Evolutionary conservation across 345 rosid genomes (phyloP), one percentile per base, ranked within the genome.

Genomic region (Isatis tinctoria): DNA sequence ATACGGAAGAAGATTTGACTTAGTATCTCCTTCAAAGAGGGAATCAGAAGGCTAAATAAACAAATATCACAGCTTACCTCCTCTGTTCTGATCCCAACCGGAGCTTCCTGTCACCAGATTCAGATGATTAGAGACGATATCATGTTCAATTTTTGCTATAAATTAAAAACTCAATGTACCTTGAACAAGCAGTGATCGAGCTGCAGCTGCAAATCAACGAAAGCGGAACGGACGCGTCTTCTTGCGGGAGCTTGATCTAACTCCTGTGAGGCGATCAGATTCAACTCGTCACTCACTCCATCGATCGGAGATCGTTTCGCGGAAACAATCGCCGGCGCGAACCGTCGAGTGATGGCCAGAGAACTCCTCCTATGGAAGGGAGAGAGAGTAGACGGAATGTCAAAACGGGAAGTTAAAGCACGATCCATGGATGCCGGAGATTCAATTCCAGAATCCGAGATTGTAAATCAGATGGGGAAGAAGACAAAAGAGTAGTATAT

Each of bases 161-260:
- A 48, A 57, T 3, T 3, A 40, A 0, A 52, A 24, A 44, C 1
- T 14, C 11, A 52, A 6, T 75, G 16, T 13, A 88, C 97, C 96
- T 88, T 89, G 77, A 91, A 90, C 69, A 94, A 76, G 62, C 87
- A 86, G 74, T 94, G 98, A 80, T 91, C 98, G 58, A 94, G 91
- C 77, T 83, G 85, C 74, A 49, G 87, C 52, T 89, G 96, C 30
- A 82, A 83, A 49, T 85, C 80, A 45, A 18, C 4, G 60, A 94
- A 94, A 70, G 98, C 96, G 8, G 88, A 85, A 33, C 96, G 96
- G 30, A 85, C 88, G 57, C 53, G 62, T 49, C 98, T 78, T 44
- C 98, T 83, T 60, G 89, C 86, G 3, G 88, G 84, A 49, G 95
- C 96, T 65, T 86, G 81, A 77, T 88, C 97, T 78, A 94, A 82